These are phyloP conservation scores for Hanseniaspora mollemarum DNA, from an alignment of 805 yeast genomes.

Conservation along the genomic window DNA sequence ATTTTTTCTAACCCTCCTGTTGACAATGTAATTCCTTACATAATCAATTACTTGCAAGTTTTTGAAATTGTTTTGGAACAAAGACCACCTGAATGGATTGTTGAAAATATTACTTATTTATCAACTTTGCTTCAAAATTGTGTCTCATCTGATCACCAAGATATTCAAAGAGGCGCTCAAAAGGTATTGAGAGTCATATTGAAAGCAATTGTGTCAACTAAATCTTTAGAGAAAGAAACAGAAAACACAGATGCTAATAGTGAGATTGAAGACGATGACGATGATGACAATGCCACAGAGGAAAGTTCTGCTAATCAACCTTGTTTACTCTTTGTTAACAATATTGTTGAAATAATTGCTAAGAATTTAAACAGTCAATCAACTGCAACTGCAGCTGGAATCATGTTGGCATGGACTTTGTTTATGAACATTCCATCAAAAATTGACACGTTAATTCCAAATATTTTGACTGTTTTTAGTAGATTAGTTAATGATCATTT, in stretches of 20 bases:
- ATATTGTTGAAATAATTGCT: conserved; percentile 55
- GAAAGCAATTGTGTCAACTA: conserved; percentile 46
- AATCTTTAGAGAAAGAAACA: conserved; percentile 19
- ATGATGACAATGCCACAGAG: conserved; percentile 27
- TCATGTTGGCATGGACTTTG: conserved; percentile 69
- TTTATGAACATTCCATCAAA: conserved; percentile 62
- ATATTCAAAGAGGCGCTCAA: conserved; percentile 73
- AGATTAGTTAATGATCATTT: conserved; percentile 82
- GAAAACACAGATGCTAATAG: neutral
- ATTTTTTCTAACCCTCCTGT: conserved; percentile 65
- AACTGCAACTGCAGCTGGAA: conserved; percentile 70
- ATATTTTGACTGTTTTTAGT: conserved; percentile 75
- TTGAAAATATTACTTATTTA: conserved; percentile 54
- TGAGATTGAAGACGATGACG: conserved; percentile 12
- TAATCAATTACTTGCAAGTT: conserved; percentile 85
- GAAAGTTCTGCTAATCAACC: conserved; percentile 52
- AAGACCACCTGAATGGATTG: conserved; percentile 68
- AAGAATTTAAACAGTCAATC: conserved; percentile 67
- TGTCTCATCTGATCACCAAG: conserved; percentile 70
- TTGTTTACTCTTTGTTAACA: conserved; percentile 47
- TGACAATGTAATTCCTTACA: conserved; percentile 58
- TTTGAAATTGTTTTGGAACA: conserved; percentile 71
- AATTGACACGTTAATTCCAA: conserved; percentile 63
- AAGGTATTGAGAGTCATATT: conserved; percentile 61
- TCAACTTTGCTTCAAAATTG: conserved; percentile 70